These are phyloP conservation scores for Sporothrix humicola DNA, from an alignment of 2,329 filamentous ascomycete species.

Conservation along the genomic window DNA sequence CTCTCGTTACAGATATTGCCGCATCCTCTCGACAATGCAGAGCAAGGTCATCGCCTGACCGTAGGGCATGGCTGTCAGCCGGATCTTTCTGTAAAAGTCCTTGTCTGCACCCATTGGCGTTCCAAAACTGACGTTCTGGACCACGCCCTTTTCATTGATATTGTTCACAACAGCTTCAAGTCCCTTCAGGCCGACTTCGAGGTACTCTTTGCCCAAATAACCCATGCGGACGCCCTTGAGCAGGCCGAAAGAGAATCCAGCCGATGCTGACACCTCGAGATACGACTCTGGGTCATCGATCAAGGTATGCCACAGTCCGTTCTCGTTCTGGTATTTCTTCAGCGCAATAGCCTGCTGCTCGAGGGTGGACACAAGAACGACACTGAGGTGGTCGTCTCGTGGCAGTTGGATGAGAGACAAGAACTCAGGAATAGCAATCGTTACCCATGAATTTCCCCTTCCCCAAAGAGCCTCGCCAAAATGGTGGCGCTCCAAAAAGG, in stretches of 20 bases:
- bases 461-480: constrained; percentile 65
- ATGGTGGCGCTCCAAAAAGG: constrained; percentile 71
- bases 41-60: constrained; percentile 86
- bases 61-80: constrained; percentile 80
- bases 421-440: constrained; percentile 81
- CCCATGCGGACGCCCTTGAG: constrained; percentile 73
- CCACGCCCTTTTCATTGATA: constrained; percentile 70
- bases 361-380: constrained; percentile 61
- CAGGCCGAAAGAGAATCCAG: constrained; percentile 80
- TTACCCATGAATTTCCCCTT: constrained; percentile 73
- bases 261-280: constrained; percentile 76
- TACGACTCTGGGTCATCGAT: constrained; percentile 76
- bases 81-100: constrained; percentile 78
- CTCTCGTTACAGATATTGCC: constrained; percentile 52
- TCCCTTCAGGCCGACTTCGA: constrained; percentile 67
- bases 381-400: constrained; percentile 66
- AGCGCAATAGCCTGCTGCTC: constrained; percentile 72
- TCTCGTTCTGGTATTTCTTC: constrained; percentile 60
- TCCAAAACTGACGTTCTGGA: constrained; percentile 77
- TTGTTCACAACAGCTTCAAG: constrained; percentile 69
- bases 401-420: constrained; percentile 71
- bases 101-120: constrained; percentile 75
- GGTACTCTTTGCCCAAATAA: constrained; percentile 66
- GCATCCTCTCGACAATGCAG: constrained; percentile 74
- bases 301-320: constrained; percentile 75